Percentiles rank a stretch among this genome's conserved stretches.
phyloP scores from a whole-genome alignment of 2,329 filamentous ascomycete genomes.

The Pseudogymnoascus sp. region DNA sequence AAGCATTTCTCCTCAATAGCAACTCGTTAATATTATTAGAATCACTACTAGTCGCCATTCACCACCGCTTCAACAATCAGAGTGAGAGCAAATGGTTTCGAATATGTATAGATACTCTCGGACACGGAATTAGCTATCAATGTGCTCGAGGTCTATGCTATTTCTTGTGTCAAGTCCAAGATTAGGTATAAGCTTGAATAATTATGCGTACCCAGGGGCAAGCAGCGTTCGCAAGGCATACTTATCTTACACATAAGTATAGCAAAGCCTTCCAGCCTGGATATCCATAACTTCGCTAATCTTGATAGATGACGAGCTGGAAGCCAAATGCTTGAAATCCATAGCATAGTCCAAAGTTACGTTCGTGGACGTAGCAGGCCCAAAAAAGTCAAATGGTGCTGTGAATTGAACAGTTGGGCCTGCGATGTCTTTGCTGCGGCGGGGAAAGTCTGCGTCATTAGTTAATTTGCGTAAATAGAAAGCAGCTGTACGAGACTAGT shows the following conservation, averaged over 20 bases:
- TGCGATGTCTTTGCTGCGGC: conserved; percentile 26
- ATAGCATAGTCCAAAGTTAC: conserved; percentile 27
- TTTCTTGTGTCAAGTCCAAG: neutral
- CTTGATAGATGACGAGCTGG: conserved; percentile 12
- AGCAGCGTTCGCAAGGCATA: neutral
- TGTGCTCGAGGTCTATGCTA: neutral
- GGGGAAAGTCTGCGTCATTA: neutral
- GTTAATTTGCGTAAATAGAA: neutral
- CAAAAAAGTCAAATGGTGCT: conserved; percentile 30
- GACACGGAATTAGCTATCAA: neutral
- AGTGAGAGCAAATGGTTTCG: neutral
- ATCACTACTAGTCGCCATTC: neutral
- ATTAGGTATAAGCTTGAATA: neutral
- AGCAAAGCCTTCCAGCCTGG: conserved; percentile 15
- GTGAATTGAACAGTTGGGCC: conserved; percentile 31
- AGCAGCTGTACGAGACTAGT: neutral
- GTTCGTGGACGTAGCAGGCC: conserved; percentile 29
- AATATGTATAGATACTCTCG: neutral
- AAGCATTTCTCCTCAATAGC: neutral
- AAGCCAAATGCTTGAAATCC: conserved; percentile 15
- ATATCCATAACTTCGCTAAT: conserved; percentile 22
- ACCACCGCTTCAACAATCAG: too few species aligned
- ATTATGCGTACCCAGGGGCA: neutral
- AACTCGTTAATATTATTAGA: neutral
- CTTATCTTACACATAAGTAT: conserved; percentile 17